A percentile compares a stretch with the other conserved stretches of the same genome.
Conservation (phyloP, 352 stramenopile genomes). For the Phytopythium sindhum region DNA sequence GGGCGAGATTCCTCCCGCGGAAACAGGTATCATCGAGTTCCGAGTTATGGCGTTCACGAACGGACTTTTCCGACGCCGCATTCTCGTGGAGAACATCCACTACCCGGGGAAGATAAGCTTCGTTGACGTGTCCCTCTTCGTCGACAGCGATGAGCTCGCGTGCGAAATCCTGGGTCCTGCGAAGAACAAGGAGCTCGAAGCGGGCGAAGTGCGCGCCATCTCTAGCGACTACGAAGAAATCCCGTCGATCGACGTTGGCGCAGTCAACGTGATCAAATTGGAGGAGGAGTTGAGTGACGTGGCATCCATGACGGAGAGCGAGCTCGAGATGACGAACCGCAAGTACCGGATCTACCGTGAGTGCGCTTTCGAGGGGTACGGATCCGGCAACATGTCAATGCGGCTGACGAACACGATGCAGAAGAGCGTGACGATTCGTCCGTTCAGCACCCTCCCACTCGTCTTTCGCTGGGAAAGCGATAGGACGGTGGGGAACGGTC, state of each 20-base stretch:
- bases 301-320: constrained; percentile 15
- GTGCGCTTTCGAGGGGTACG: constrained; percentile 15
- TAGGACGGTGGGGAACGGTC: background rate
- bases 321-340: constrained; percentile 34
- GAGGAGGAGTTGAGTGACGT: constrained; percentile 56
- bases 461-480: constrained; percentile 48
- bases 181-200: background rate
- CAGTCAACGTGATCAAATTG: constrained; percentile 68
- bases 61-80: constrained; percentile 74
- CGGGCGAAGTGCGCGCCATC: background rate
- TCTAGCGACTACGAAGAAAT: background rate
- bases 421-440: constrained; percentile 47
- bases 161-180: constrained; percentile 28
- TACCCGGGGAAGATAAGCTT: constrained; percentile 77
- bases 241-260: constrained; percentile 44
- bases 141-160: constrained; percentile 63
- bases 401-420: constrained; percentile 60
- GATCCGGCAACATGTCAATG: constrained; percentile 4
- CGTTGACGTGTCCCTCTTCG: constrained; percentile 79
- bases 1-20: constrained; percentile 61
- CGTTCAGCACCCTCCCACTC: constrained; percentile 69
- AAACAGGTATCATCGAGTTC: constrained; percentile 57
- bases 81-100: constrained; percentile 82
- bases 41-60: constrained; percentile 61
- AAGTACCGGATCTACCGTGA: constrained; percentile 68